A percentile compares a stretch with the other conserved stretches of the same genome.
phyloP scores from a whole-genome alignment of 192 early-diverging fungal species.

The Rhizoclosmatium sp. region DNA sequence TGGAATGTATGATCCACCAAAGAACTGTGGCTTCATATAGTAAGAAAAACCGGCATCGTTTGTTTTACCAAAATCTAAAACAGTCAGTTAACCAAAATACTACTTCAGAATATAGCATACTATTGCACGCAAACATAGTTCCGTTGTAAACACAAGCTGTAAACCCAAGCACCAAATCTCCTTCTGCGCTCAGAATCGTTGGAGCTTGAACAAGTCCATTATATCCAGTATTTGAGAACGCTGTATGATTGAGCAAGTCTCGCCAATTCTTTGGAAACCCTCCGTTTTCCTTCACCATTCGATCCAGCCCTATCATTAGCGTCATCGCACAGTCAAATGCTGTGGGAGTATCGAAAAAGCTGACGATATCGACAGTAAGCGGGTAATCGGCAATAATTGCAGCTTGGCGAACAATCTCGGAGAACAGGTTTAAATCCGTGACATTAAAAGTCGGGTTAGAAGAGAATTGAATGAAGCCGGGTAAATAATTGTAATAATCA shows the following conservation, averaged over 20 bases:
- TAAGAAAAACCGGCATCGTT: background rate
- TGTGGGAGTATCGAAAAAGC: background rate
- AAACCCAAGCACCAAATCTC: background rate
- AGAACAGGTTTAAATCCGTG: no score
- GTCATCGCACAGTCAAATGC: background rate
- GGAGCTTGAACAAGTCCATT: background rate
- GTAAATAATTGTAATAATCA: background rate
- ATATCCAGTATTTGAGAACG: background rate
- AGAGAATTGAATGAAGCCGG: background rate
- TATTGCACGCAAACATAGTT: no score
- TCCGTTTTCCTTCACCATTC: background rate
- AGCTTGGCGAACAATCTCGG: background rate
- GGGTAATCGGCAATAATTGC: background rate
- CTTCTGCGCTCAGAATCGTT: background rate
- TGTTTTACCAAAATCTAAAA: background rate
- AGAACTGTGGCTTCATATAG: background rate
- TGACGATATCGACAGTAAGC: background rate
- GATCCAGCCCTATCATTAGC: background rate
- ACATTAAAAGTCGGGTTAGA: background rate
- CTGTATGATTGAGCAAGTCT: background rate
- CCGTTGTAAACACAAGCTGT: background rate
- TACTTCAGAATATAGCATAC: no score
- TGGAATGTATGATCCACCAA: background rate
- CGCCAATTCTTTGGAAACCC: background rate
- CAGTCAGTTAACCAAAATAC: no score